These are phyloP conservation scores for Phialophora macrospora DNA, from an alignment of 2,329 filamentous ascomycete genomes.

Conservation along the genomic window DNA sequence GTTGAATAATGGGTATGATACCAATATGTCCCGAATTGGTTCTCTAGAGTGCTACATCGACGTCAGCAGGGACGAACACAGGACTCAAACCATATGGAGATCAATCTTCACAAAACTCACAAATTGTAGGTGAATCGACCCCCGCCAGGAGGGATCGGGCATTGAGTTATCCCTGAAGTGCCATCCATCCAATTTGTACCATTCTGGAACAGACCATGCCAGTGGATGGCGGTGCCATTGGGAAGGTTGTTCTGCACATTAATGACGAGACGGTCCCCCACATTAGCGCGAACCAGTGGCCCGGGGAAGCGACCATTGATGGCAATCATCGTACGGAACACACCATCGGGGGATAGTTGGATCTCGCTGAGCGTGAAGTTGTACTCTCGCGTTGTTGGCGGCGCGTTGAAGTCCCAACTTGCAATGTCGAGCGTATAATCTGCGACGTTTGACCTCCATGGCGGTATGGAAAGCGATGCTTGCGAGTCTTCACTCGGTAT, in stretches of 20 bases:
- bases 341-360: conserved; percentile 59
- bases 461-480: conserved; percentile 9
- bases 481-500: conserved; percentile 7
- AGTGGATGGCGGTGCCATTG: conserved; percentile 72
- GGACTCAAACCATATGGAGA: neutral
- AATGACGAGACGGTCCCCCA: conserved; percentile 72
- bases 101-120: neutral
- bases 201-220: conserved; percentile 78
- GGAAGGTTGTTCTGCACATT: conserved; percentile 69
- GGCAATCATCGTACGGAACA: conserved; percentile 61
- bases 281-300: conserved; percentile 72
- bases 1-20: conserved; percentile 70
- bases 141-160: conserved; percentile 65
- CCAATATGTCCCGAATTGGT: conserved; percentile 62
- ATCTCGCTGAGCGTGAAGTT: conserved; percentile 61
- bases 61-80: neutral
- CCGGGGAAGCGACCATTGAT: conserved; percentile 78
- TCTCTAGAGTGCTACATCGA: conserved; percentile 52
- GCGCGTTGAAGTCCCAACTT: conserved; percentile 60
- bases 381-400: conserved; percentile 58
- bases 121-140: conserved; percentile 70
- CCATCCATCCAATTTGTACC: conserved; percentile 77
- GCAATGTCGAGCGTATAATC: conserved; percentile 63
- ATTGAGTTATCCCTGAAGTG: conserved; percentile 69
- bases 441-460: conserved; percentile 28